Evolutionary conservation across 2,329 filamentous ascomycete species (phyloP).

Genomic region (Penicillium sp.): DNA sequence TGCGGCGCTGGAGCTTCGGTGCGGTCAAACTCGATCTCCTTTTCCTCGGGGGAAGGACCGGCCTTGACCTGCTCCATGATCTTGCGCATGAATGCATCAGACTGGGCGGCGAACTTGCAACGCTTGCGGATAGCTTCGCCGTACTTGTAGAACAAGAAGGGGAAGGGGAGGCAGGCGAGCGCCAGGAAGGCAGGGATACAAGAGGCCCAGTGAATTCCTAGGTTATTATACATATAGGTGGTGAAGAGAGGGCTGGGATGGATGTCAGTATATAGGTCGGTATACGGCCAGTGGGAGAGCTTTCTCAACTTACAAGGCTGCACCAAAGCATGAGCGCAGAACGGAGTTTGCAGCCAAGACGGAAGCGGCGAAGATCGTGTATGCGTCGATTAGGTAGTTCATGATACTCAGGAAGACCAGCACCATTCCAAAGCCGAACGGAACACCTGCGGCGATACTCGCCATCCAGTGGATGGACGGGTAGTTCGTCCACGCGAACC

Average conservation of each 20-base stretch:
- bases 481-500: conserved; percentile 35
- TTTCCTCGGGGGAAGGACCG: conserved; percentile 17
- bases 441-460: conserved; percentile 25
- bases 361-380: conserved; percentile 28
- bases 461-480: conserved; percentile 26
- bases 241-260: conserved; percentile 31
- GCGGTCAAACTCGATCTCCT: conserved; percentile 31
- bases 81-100: conserved; percentile 38
- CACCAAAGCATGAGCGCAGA: conserved; percentile 27
- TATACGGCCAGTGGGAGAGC: too few species aligned
- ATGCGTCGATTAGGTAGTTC: conserved; percentile 30
- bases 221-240: conserved; percentile 26
- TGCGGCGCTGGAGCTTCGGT: conserved; percentile 33
- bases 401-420: conserved; percentile 27
- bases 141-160: conserved; percentile 30
- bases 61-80: conserved; percentile 29
- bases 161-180: conserved; percentile 27
- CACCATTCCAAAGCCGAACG: conserved; percentile 29
- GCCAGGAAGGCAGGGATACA: conserved; percentile 27
- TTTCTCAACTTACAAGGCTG: too few species aligned
- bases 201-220: conserved; percentile 29
- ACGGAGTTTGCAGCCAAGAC: conserved; percentile 28
- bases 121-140: conserved; percentile 21
- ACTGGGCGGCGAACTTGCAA: conserved; percentile 30
- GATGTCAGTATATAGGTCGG: too few species aligned